A percentile compares a stretch with the other conserved stretches of the same genome.
These are phyloP conservation scores for Tetrapisispora pingtungensis DNA, from an alignment of 805 yeast genomes.

Conservation along the genomic window DNA sequence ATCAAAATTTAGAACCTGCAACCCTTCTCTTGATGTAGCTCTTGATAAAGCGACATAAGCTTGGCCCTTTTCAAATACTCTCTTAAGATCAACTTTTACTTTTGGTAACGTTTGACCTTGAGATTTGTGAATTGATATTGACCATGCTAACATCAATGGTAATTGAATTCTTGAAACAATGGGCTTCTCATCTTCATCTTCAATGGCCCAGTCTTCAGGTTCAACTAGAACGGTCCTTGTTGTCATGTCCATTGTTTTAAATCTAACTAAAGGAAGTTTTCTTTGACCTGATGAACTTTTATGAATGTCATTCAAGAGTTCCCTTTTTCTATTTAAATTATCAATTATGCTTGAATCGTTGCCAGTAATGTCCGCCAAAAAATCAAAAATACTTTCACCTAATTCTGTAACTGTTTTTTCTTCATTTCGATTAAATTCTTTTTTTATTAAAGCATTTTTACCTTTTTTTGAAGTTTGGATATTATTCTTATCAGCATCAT, in stretches of 20 bases:
- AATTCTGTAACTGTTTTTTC: slow-evolving; percentile 10
- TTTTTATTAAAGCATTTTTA: slow-evolving; percentile 19
- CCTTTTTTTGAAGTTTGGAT: slow-evolving; percentile 4
- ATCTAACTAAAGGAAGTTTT: slow-evolving; percentile 68
- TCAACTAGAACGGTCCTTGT: slow-evolving; percentile 68
- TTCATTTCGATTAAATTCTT: slow-evolving; percentile 13
- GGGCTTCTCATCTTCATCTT: slow-evolving; percentile 59
- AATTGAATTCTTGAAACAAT: slow-evolving; percentile 68
- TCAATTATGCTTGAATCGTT: slow-evolving; percentile 20
- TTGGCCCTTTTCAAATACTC: slow-evolving; percentile 84
- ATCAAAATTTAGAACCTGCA: slow-evolving; percentile 71
- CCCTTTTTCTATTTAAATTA: slow-evolving; percentile 40
- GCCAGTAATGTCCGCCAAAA: slow-evolving; percentile 27
- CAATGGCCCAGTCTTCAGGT: slow-evolving; percentile 74
- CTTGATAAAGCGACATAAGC: slow-evolving; percentile 93
- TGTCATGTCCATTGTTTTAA: slow-evolving; percentile 58
- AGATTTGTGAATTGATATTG: slow-evolving; percentile 88
- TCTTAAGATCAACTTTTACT: slow-evolving; percentile 65
- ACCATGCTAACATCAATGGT: slow-evolving; percentile 93
- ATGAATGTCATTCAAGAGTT: slow-evolving; percentile 35
- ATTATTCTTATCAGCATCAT: slow-evolving; percentile 8
- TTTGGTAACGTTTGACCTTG: slow-evolving; percentile 84
- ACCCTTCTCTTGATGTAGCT: slow-evolving; percentile 73
- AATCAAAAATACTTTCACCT: slow-evolving; percentile 42
- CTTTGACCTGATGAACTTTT: slow-evolving; percentile 34